Percentiles rank a stretch among this genome's conserved stretches.
Conservation (phyloP, 2,329 filamentous ascomycete species). For the Ceratocystiopsis sp. region DNA sequence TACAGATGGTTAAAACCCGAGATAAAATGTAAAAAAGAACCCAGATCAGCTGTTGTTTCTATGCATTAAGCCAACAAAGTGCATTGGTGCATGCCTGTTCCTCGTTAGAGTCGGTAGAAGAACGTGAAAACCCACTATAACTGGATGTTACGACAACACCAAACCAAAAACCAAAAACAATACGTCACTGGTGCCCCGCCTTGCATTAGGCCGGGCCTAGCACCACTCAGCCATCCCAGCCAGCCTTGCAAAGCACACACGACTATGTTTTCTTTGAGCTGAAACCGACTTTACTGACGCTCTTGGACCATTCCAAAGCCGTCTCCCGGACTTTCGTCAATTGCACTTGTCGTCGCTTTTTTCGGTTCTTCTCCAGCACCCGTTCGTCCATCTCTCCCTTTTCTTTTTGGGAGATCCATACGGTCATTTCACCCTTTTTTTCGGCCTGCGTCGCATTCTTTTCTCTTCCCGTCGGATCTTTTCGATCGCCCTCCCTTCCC, state of each 20-base stretch:
- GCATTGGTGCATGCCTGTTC: too few species aligned
- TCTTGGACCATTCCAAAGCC: too few species aligned
- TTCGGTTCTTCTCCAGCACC: too few species aligned
- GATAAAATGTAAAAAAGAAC: background rate
- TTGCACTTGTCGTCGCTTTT: too few species aligned
- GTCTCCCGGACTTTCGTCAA: too few species aligned
- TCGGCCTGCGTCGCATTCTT: background rate
- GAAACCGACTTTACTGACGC: too few species aligned
- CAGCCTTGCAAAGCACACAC: too few species aligned
- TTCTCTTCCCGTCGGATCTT: background rate
- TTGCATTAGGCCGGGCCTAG: background rate
- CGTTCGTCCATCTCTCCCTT: background rate
- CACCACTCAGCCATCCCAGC: constrained; percentile 6
- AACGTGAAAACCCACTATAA: too few species aligned
- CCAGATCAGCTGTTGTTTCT: background rate
- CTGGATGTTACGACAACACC: too few species aligned
- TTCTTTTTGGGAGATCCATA: background rate
- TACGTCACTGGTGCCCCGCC: constrained; percentile 9
- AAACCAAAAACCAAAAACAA: background rate
- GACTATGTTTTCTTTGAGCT: too few species aligned
- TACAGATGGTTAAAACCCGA: background rate
- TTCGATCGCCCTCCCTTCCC: background rate
- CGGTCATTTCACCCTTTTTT: background rate
- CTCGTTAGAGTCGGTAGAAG: too few species aligned
- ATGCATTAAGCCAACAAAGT: background rate